Evolutionary conservation across 257 asterid species (phyloP).

Genomic region (Fraxinus pennsylvanica): DNA sequence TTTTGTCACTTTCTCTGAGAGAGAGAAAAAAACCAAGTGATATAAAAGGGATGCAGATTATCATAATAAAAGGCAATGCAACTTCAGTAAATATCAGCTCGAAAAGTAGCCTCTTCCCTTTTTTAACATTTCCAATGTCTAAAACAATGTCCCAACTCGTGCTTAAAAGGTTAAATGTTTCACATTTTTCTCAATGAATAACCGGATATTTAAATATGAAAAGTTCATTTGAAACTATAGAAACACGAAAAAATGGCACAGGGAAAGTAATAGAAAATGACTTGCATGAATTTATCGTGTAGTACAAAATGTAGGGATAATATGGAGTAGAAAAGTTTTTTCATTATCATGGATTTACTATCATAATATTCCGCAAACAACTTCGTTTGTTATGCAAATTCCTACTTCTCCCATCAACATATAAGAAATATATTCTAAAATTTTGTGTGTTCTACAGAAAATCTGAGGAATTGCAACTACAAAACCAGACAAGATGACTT

Average conservation of each 20-base stretch:
- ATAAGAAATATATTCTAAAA: background rate
- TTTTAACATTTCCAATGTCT: too few species aligned
- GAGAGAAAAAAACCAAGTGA: too few species aligned
- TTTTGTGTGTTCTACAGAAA: background rate
- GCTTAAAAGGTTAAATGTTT: background rate
- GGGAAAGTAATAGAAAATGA: background rate
- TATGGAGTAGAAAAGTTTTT: background rate
- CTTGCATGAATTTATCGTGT: background rate
- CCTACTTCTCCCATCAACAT: background rate
- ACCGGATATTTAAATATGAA: background rate
- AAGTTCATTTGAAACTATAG: background rate
- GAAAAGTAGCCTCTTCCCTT: too few species aligned
- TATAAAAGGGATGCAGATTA: too few species aligned
- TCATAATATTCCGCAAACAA: background rate
- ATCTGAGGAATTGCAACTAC: background rate
- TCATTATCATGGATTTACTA: background rate
- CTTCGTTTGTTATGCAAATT: background rate
- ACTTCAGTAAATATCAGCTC: too few species aligned
- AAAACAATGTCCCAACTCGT: too few species aligned
- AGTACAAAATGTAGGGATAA: background rate
- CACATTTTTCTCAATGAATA: background rate
- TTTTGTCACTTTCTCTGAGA: too few species aligned
- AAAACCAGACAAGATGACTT: background rate
- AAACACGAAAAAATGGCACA: background rate
- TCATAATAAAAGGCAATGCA: too few species aligned